Conservation (phyloP, 805 yeast species). For the Kazachstania martiniae region DNA sequence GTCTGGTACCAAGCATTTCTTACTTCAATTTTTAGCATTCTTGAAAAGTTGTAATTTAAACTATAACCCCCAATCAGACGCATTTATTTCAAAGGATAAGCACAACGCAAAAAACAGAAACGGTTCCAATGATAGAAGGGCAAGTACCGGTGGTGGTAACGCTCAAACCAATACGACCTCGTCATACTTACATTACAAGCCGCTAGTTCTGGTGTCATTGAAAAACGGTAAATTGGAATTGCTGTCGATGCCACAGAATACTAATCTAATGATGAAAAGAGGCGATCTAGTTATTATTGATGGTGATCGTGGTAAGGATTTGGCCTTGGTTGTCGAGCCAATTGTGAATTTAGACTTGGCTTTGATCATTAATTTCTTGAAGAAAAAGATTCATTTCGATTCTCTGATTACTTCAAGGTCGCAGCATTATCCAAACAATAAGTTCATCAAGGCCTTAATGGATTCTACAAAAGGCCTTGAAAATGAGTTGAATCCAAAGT, state of each 20-base stretch:
- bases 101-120: not conserved
- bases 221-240: conserved; percentile 63
- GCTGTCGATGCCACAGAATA: conserved; percentile 53
- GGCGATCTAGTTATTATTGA: conserved; percentile 67
- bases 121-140: not conserved
- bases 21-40: conserved; percentile 32
- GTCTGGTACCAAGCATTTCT: conserved; percentile 4
- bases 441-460: conserved; percentile 20
- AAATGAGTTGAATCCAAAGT: conserved; percentile 23
- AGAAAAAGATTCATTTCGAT: conserved; percentile 53
- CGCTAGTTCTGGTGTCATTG: conserved; percentile 38
- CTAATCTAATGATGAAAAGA: conserved; percentile 46
- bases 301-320: conserved; percentile 77
- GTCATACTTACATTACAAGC: conserved; percentile 27
- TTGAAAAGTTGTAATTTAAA: conserved; percentile 37
- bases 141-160: not conserved
- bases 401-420: conserved; percentile 23
- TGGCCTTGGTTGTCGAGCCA: conserved; percentile 65
- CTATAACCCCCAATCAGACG: conserved; percentile 30
- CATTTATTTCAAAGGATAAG: conserved; percentile 19
- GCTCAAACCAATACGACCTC: conserved; percentile 6
- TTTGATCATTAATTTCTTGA: conserved; percentile 58
- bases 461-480: conserved; percentile 16
- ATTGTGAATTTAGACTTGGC: conserved; percentile 53
- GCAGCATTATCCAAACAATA: conserved; percentile 23